Evolutionary conservation across 371 early-diverging fungal species (phyloP), one percentile per base, ranked within the genome.

Genomic region (Synchytrium microbalum): DNA sequence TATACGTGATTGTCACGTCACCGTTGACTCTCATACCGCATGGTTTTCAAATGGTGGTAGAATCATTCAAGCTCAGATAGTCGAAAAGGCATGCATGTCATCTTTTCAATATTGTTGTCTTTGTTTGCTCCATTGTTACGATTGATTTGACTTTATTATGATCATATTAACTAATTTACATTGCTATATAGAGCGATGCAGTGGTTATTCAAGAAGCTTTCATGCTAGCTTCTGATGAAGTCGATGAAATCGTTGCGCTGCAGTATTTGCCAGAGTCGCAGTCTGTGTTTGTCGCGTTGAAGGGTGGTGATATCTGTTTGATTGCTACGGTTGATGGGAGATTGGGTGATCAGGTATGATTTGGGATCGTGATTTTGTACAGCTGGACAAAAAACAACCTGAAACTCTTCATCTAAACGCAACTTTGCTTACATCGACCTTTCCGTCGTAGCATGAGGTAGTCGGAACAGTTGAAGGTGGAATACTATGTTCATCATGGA

Each of bases 401-500:
- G 32, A 51, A 14, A 14, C 58, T 32, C 54, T 55, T 26, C 32
- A 56, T 33, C 19, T 16, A 24, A 52, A 26, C 33, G 27, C n/a
- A 29, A 38, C 32, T 30, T 27, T 8, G 38, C n/a, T 63, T 67
- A 38, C 56, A 10, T 28, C 52, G 16, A 51, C 52, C 52, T n/a
- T 51, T 60, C 57, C 63, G 1, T 16, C 62, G 32, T 32, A 56
- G 65, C 31, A 60, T 57, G 68, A 69, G 24, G 63, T 71, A 29
- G 72, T 78, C 27, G 78, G 78, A 5, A 66, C 67, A 2, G 68
- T 78, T 10, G 78, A 75, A 24, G 32, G 62, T 32, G 93, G 94
- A 8, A 88, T 96, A 54, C 67, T 76, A 26, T 82, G 86, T 57
- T 84, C 88, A 80, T 78, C 75, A 32, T 95, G 95, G 95, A 91